Percentiles rank a stretch among this genome's conserved stretches.
Evolutionary conservation across 345 rosid species (phyloP).

Genomic region (Boechera divaricarpa): DNA sequence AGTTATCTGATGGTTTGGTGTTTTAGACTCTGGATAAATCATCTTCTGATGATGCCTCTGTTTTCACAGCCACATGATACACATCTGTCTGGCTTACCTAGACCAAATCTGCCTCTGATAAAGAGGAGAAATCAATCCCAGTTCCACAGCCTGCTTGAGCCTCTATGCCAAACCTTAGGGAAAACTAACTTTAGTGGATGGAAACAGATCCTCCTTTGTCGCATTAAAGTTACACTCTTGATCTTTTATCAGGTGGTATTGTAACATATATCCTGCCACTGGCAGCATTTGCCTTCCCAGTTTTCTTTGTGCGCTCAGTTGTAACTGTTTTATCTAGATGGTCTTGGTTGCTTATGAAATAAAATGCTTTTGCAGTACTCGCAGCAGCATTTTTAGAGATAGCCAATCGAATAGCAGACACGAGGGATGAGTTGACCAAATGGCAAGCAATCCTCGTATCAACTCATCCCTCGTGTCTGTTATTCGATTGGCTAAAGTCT

Average conservation of each 20-base stretch:
- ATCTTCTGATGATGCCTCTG: conserved; percentile 61
- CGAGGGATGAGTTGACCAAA: not conserved
- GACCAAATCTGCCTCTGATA: conserved; percentile 41
- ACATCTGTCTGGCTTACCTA: conserved; percentile 50
- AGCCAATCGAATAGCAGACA: not conserved
- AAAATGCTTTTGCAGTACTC: too few relatives aligned
- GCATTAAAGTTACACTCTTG: conserved; percentile 58
- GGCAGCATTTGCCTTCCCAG: not conserved
- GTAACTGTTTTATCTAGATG: not conserved
- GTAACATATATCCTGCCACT: not conserved
- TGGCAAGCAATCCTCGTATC: not conserved
- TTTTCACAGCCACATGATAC: conserved; percentile 73
- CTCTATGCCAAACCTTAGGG: conserved; percentile 69
- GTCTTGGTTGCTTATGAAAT: not conserved
- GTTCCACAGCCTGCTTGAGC: conserved; percentile 73
- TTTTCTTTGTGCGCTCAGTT: not conserved
- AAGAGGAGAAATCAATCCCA: conserved; percentile 67
- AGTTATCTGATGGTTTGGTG: conserved; percentile 63
- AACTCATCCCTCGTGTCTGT: not conserved
- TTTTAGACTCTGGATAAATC: conserved; percentile 40
- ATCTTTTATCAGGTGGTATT: conserved; percentile 39
- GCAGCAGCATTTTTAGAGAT: not conserved
- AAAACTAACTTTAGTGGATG: conserved; percentile 57
- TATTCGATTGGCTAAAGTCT: not conserved
- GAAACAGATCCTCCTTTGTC: conserved; percentile 57